Evolutionary conservation across 192 early-diverging fungal species (phyloP).

Genomic region (Anaeromyces robustus): DNA sequence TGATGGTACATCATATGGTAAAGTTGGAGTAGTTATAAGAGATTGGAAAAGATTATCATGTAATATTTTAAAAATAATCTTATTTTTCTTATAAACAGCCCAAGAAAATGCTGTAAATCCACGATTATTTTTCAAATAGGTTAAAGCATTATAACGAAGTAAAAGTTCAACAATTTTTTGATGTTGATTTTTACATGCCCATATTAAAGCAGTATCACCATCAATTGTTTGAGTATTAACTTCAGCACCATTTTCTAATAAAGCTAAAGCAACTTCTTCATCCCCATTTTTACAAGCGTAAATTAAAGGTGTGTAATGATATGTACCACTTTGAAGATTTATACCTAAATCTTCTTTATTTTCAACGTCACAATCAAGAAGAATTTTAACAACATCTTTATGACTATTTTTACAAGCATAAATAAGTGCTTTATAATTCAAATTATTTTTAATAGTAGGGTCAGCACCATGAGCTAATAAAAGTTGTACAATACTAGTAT

Average conservation of each 20-base stretch:
- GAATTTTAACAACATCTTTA: background rate
- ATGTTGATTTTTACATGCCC: background rate
- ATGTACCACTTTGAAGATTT: background rate
- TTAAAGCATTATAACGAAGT: background rate
- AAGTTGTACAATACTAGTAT: background rate
- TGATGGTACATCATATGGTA: background rate
- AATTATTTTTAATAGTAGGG: constrained; percentile 32
- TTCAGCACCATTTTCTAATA: background rate
- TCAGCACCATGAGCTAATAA: constrained; percentile 45
- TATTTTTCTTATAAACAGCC: background rate
- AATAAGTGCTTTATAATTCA: background rate
- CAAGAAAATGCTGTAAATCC: background rate
- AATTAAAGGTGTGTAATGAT: background rate
- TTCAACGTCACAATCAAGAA: background rate
- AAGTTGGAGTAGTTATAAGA: background rate
- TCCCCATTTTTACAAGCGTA: background rate
- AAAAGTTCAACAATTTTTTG: background rate
- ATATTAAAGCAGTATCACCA: background rate
- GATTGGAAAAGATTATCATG: background rate
- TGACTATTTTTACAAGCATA: background rate
- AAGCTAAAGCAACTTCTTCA: background rate
- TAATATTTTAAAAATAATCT: background rate
- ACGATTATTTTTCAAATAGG: background rate
- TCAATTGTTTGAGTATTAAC: background rate
- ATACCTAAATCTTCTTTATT: background rate